Evolutionary conservation across 768 basidiomycete genomes (phyloP), one percentile per base, ranked within the genome.

Genomic region (Podaxis sp.): DNA sequence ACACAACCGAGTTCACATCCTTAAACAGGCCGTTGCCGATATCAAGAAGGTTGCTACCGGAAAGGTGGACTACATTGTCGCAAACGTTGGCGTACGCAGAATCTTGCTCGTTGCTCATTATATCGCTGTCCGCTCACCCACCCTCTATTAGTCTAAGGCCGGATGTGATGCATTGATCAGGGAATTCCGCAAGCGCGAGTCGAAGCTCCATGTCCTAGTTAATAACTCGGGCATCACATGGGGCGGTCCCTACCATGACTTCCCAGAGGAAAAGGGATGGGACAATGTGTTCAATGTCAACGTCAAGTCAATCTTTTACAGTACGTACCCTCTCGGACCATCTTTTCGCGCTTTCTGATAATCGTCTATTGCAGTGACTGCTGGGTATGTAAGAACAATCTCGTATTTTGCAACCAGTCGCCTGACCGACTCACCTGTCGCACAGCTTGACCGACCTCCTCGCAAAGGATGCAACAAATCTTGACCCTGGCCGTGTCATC

Each of bases 251-350:
- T 91, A 81, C 71, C 77, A 83, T 9, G 80, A 87, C 66, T 84
- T 90, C 65, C 91, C 92, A 0, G 92, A 94, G 73, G 86, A 86
- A 67, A 87, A 87, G 66, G 93, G 93, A 1, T 95, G 93, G 93
- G 92, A 95, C 66, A 87, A 88, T 39, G 79, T 95, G 42, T 83
- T 94, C 71, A 84, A 85, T 22, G 84, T 94, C 40, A 95, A 95
- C 69, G 92, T 95, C 57, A 95, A 95, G 77, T 86, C 87, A 63
- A 79, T 90, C 48, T 95, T 92, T 68, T 95, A 93, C 75, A 80
- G 90, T 92, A 65, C 64, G 87, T 73, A 2, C 8, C 7, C 15
- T 26, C 46, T 19, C 63, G 11, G 22, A 58, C 33, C 11, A 42
- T 58, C 36, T 65, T 54, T 64, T 67, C 1, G 17, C n/a, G 36